A percentile compares a stretch with the other conserved stretches of the same genome.
These are phyloP conservation scores for Dendrobium catenatum DNA, from an alignment of 106 monocot species.

Conservation along the genomic window DNA sequence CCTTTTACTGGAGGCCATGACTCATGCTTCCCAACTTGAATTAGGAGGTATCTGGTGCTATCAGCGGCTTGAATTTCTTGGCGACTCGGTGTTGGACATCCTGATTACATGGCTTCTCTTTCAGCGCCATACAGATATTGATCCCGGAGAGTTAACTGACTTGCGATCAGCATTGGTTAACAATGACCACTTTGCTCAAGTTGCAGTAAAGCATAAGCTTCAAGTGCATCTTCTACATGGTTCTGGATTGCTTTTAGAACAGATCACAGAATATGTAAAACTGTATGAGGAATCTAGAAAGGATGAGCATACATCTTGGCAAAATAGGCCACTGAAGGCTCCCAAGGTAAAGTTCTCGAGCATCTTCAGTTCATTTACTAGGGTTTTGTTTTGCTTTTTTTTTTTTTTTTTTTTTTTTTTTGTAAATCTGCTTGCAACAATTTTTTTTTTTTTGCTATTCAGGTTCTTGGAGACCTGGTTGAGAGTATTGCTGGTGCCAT, in stretches of 20 bases:
- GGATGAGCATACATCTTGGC: slow-evolving; percentile 11
- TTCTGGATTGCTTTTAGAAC: slow-evolving; percentile 59
- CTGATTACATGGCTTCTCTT: slow-evolving; percentile 76
- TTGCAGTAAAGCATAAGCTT: slow-evolving; percentile 68
- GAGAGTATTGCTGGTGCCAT: slow-evolving; percentile 95
- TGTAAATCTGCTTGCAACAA: neutral
- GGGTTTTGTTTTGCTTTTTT: neutral
- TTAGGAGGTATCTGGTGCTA: slow-evolving; percentile 51
- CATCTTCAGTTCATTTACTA: neutral
- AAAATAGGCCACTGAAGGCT: slow-evolving; percentile 24
- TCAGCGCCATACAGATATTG: slow-evolving; percentile 42
- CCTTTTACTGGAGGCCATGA: slow-evolving; percentile 83
- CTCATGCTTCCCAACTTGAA: slow-evolving; percentile 62
- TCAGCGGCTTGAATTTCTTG: slow-evolving; percentile 90
- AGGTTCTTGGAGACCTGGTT: slow-evolving; percentile 88
- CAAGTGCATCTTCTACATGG: slow-evolving; percentile 69
- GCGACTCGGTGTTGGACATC: slow-evolving; percentile 77
- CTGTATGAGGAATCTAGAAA: slow-evolving; percentile 18
- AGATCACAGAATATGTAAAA: slow-evolving; percentile 57
- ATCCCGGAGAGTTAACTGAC: slow-evolving; percentile 86
- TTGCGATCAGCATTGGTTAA: slow-evolving; percentile 81
- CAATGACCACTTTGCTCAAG: slow-evolving; percentile 83
- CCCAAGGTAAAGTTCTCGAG: slow-evolving; percentile 51
- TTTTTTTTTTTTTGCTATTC: slow-evolving; percentile 4
- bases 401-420: slow-evolving; percentile 4